Base-by-base conservation (phyloP, 768 basidiomycete species). In the Brasilioporus rufonigricans region DNA sequence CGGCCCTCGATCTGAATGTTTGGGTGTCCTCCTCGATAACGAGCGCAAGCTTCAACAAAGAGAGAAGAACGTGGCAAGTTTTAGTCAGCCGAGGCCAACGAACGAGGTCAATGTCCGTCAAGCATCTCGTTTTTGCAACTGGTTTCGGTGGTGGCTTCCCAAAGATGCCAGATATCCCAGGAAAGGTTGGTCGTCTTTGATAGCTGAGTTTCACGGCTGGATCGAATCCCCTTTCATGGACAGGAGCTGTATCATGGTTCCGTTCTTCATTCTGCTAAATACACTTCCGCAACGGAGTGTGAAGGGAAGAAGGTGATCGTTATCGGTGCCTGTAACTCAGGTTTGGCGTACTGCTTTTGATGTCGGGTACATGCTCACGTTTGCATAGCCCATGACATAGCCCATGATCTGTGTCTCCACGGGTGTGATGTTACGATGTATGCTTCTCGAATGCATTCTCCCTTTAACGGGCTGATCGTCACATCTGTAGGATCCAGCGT, bases 261-360 rank as follows among this genome's bases (percentile, higher is more conserved):
- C 19, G 59, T 81, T 8, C 49, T 80, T 5, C 86, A 89, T 62
- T 86, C 85, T 0, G 70, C 74, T 2, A 58, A 74, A 23, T 80
- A 80, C 64, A 78, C 71, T 16, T 71, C 71, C 14, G 80, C 78
- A 0, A 49, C 63, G 1, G 79, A 77, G 8, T 77, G 80, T 61
- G 53, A 60, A 12, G 84, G 84, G 11, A 87, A 87, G 74, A 86
- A 82, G 60, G 85, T 78, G 4, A 74, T 87, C 5, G 75, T 89
- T 8, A 72, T 89, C 9, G 86, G 87, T 5, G 79, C 86, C 14
- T 79, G 81, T 45, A 86, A 80, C 44, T 85, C 85, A 38, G 81
- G 80, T 80, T 48, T 24, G 48, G 38, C 23, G 11, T 27, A 40
- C 35, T 18, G 8, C 12, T 41, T 23, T 51, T 33, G n/a, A 26